Evolutionary conservation across 441 rosid species (phyloP).

Genomic region (Adansonia rubrostipa): DNA sequence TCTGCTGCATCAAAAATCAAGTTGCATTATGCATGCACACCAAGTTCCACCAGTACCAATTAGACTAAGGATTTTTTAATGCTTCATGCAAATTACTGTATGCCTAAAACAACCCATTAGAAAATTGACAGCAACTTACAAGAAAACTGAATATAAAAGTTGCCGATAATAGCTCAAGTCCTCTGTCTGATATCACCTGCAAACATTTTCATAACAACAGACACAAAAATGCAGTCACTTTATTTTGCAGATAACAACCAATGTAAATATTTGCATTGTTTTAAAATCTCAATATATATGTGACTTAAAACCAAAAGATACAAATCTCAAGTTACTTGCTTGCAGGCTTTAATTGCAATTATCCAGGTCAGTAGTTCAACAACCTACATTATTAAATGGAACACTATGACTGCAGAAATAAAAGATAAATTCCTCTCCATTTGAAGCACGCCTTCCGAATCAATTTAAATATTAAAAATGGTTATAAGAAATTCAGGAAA

Average conservation of each 20-base stretch:
- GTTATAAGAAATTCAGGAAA: background rate
- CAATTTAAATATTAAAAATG: conserved; percentile 1
- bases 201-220: conserved; percentile 24
- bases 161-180: conserved; percentile 78
- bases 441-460: background rate
- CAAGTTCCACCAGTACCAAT: background rate
- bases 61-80: background rate
- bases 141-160: conserved; percentile 70
- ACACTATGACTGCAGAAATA: background rate
- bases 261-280: background rate
- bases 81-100: background rate
- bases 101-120: conserved; percentile 6
- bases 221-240: conserved; percentile 2
- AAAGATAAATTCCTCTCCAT: background rate
- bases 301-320: background rate
- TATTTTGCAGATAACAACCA: conserved; percentile 6
- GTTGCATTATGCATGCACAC: background rate
- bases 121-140: conserved; percentile 48
- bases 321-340: background rate
- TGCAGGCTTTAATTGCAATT: background rate
- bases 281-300: background rate
- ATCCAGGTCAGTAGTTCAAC: conserved; percentile 10
- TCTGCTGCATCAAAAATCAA: background rate
- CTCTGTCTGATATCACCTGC: conserved; percentile 82
- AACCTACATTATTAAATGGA: background rate